Conservation (phyloP, 768 basidiomycete species). For the Ramaria sp. region DNA sequence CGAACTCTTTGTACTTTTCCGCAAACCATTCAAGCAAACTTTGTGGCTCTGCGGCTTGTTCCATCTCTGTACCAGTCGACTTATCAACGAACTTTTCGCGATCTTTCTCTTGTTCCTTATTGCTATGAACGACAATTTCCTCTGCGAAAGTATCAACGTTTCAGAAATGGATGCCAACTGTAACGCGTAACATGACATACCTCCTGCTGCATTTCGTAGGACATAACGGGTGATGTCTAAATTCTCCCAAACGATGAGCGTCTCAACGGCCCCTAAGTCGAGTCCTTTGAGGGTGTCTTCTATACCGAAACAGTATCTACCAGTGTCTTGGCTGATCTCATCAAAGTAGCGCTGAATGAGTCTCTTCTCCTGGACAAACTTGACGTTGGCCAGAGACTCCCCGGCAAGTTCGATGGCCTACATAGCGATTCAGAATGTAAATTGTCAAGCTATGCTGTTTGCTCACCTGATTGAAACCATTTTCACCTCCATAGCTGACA, state of each 20-base stretch:
- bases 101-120: conserved; percentile 82
- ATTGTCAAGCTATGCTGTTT: neutral
- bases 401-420: conserved; percentile 96
- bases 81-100: conserved; percentile 94
- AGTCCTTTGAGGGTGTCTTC: conserved; percentile 94
- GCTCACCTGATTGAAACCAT: conserved; percentile 96
- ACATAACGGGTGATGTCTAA: conserved; percentile 82
- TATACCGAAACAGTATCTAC: conserved; percentile 94
- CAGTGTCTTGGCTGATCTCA: conserved; percentile 96
- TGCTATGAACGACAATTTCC: conserved; percentile 70
- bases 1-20: conserved; percentile 97
- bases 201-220: conserved; percentile 86
- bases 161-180: neutral
- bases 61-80: conserved; percentile 93
- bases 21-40: conserved; percentile 96
- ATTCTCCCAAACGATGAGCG: conserved; percentile 97
- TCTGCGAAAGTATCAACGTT: conserved; percentile 31
- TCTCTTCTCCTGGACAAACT: conserved; percentile 98
- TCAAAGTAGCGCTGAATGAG: conserved; percentile 98
- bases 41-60: conserved; percentile 70
- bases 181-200: conserved; percentile 26
- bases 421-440: conserved; percentile 2
- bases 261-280: conserved; percentile 94
- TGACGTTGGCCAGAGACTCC: conserved; percentile 94
- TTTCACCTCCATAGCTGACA: conserved; percentile 97